Evolutionary conservation across 768 basidiomycete species (phyloP).

Genomic region (Amanita inopinata): DNA sequence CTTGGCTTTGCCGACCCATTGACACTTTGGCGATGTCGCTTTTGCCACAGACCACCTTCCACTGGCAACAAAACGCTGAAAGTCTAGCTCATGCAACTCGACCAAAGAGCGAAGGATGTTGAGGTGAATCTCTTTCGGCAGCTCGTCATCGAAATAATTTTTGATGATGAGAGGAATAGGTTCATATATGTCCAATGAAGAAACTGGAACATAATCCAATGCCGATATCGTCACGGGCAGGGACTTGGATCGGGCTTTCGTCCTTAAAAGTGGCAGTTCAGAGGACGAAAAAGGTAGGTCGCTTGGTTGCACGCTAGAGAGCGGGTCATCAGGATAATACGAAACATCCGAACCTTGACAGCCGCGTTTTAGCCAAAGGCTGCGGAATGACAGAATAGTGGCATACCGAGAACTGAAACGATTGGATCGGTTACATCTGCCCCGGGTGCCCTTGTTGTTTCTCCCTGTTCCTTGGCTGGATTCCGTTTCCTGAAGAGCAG

Average conservation of each 20-base stretch:
- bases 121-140: constrained; percentile 67
- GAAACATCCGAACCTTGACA: constrained; percentile 1
- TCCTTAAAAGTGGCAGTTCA: constrained; percentile 22
- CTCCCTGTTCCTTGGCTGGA: constrained; percentile 6
- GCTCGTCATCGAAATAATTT: constrained; percentile 57
- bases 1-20: constrained; percentile 69
- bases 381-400: not conserved
- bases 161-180: constrained; percentile 39
- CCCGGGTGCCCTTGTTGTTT: not conserved
- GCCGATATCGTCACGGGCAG: constrained; percentile 53
- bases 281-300: constrained; percentile 7
- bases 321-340: constrained; percentile 1
- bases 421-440: constrained; percentile 1
- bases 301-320: not conserved
- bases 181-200: constrained; percentile 39
- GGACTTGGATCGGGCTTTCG: constrained; percentile 54
- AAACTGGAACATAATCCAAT: constrained; percentile 47
- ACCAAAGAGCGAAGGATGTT: constrained; percentile 48
- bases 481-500: constrained; percentile 36
- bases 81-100: constrained; percentile 48
- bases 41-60: constrained; percentile 51
- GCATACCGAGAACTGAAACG: not conserved
- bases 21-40: constrained; percentile 50
- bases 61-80: constrained; percentile 31
- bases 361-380: too few relatives aligned